These are phyloP conservation scores for Petrea volubilis DNA, from an alignment of 257 asterid genomes.

Conservation along the genomic window DNA sequence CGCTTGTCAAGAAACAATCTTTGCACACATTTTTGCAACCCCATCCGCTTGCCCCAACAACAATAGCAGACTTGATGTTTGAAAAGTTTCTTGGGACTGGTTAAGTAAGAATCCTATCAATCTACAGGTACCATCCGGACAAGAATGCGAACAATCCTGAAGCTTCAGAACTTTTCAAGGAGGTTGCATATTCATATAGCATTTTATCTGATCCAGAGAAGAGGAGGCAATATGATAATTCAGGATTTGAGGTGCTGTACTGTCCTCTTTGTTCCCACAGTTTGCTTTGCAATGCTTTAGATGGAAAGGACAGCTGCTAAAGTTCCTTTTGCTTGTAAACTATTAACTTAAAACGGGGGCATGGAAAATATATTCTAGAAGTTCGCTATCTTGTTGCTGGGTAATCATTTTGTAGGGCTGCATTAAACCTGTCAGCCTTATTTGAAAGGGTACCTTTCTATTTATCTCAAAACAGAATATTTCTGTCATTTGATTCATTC, in stretches of 20 bases:
- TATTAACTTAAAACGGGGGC: neutral
- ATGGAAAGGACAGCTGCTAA: neutral
- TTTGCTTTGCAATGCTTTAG: neutral
- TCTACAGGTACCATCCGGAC: conserved; percentile 96
- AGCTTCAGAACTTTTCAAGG: conserved; percentile 97
- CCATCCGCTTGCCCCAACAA: neutral
- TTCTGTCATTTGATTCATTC: neutral
- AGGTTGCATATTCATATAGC: conserved; percentile 98
- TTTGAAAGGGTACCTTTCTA: neutral
- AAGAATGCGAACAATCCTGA: conserved; percentile 97
- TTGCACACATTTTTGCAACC: neutral
- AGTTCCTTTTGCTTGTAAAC: neutral
- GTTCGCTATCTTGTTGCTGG: neutral
- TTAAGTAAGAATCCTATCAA: conserved; percentile 17
- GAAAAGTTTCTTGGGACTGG: conserved; percentile 3
- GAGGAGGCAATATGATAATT: conserved; percentile 86
- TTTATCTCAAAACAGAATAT: neutral
- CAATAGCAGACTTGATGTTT: neutral
- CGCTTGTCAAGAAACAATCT: neutral
- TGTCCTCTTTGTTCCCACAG: neutral
- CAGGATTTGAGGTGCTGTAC: conserved; percentile 87
- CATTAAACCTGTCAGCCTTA: neutral
- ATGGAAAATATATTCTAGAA: neutral
- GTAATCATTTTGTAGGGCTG: neutral
- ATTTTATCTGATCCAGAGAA: conserved; percentile 95